These are phyloP conservation scores for Hyaloraphidium curvatum DNA, from an alignment of 192 early-diverging fungal genomes.

Conservation along the genomic window DNA sequence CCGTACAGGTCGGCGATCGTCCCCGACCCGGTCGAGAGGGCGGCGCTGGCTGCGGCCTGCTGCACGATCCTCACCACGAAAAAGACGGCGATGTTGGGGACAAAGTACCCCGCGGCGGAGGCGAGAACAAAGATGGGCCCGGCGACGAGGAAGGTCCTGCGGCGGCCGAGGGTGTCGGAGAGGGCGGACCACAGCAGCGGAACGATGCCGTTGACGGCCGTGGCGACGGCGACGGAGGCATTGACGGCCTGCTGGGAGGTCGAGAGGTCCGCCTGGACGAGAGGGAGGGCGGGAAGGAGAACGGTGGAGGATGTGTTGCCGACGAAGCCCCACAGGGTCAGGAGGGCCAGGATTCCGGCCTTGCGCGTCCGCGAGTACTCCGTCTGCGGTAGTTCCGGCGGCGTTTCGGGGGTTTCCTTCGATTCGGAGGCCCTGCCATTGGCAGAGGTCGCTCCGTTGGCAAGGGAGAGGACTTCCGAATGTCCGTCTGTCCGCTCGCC, in stretches of 20 bases:
- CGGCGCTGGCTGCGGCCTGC: not conserved
- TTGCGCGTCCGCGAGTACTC: no score
- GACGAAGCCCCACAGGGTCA: no score
- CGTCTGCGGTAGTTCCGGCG: no score
- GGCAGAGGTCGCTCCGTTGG: no score
- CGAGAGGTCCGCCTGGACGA: not conserved
- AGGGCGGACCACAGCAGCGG: constrained; percentile 22
- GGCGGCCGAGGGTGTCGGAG: no score
- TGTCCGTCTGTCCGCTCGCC: no score
- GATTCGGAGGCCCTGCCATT: no score
- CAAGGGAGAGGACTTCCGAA: no score
- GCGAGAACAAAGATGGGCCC: not conserved
- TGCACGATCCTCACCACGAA: not conserved
- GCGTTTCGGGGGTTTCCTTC: no score
- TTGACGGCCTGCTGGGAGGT: not conserved
- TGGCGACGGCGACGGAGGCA: constrained; percentile 15
- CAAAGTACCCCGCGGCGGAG: not conserved
- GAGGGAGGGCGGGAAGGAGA: no score
- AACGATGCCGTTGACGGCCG: constrained; percentile 14
- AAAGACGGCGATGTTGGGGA: not conserved
- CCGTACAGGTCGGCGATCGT: constrained; percentile 29
- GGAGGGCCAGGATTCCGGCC: no score
- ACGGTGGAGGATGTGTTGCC: no score
- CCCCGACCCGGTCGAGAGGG: constrained; percentile 15
- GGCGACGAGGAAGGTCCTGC: not conserved